phyloP scores from a whole-genome alignment of 176 grass and related monocot genomes.

The Phyllostachys edulis region DNA sequence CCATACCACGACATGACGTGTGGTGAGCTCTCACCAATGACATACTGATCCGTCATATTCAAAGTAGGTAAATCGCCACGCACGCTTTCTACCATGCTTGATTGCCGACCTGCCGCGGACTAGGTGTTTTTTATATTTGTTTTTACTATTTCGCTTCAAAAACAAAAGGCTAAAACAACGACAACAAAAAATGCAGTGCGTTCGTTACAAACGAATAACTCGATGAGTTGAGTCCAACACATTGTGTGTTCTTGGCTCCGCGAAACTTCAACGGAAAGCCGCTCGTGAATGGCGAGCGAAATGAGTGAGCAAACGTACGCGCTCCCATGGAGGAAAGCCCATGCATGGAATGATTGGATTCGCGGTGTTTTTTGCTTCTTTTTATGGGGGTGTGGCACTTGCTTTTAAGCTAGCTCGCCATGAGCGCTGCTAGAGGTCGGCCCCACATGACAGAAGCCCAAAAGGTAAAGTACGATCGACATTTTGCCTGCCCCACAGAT shows the following conservation, averaged over 20 bases:
- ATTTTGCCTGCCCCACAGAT: not conserved
- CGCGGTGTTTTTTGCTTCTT: not conserved
- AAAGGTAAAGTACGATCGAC: slow-evolving; percentile 24
- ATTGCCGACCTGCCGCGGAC: no score
- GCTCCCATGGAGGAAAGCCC: not conserved
- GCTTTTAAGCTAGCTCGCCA: slow-evolving; percentile 26
- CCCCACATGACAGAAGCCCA: not conserved
- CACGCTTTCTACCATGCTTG: no score
- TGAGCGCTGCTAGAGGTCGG: not conserved
- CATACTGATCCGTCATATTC: no score
- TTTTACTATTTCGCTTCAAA: no score
- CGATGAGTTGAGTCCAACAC: not conserved
- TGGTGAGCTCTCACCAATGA: no score
- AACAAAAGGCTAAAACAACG: no score
- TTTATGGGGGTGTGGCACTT: not conserved
- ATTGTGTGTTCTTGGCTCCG: not conserved
- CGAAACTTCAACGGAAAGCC: slow-evolving; percentile 19
- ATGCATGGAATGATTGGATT: slow-evolving; percentile 34
- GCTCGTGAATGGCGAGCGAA: slow-evolving; percentile 14
- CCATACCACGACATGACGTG: no score
- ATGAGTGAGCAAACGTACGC: slow-evolving; percentile 1
- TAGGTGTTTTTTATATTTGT: no score
- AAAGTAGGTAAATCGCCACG: no score
- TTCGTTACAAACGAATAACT: not conserved
- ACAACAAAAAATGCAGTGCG: not conserved